Conservation (phyloP, 2,329 filamentous ascomycete species). For the Botrytis sinoallii region DNA sequence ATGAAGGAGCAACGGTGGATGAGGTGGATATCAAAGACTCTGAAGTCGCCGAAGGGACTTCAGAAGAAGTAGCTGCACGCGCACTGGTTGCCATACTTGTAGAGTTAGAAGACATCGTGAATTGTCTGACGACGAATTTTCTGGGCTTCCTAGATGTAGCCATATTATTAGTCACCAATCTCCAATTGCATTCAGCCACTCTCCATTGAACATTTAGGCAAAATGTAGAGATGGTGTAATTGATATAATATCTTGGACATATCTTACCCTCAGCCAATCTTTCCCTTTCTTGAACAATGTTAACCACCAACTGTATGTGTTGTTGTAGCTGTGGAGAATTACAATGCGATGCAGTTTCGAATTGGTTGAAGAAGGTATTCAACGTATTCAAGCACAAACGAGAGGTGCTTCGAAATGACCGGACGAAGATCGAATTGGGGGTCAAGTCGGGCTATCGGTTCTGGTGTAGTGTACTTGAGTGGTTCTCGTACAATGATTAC, state of each 20-base stretch:
- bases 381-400: conserved; percentile 11
- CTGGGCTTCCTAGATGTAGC: conserved; percentile 22
- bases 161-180: conserved; percentile 30
- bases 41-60: conserved; percentile 25
- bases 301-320: background rate
- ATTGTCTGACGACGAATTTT: conserved; percentile 28
- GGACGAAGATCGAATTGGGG: conserved; percentile 8
- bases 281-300: background rate
- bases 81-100: conserved; percentile 31
- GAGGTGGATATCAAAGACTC: conserved; percentile 1
- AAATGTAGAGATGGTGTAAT: background rate
- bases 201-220: conserved; percentile 1
- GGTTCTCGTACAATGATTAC: conserved; percentile 12
- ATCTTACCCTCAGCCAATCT: conserved; percentile 14
- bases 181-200: background rate
- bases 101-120: conserved; percentile 33
- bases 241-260: background rate
- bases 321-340: conserved; percentile 4
- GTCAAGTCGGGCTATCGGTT: conserved; percentile 2
- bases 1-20: conserved; percentile 11
- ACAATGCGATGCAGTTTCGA: conserved; percentile 22
- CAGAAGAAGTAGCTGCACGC: conserved; percentile 18
- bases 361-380: conserved; percentile 24
- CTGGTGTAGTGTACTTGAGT: background rate
- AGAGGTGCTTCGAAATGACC: conserved; percentile 21